Conservation (phyloP, 805 yeast species). For the Deakozyma indianensis region DNA sequence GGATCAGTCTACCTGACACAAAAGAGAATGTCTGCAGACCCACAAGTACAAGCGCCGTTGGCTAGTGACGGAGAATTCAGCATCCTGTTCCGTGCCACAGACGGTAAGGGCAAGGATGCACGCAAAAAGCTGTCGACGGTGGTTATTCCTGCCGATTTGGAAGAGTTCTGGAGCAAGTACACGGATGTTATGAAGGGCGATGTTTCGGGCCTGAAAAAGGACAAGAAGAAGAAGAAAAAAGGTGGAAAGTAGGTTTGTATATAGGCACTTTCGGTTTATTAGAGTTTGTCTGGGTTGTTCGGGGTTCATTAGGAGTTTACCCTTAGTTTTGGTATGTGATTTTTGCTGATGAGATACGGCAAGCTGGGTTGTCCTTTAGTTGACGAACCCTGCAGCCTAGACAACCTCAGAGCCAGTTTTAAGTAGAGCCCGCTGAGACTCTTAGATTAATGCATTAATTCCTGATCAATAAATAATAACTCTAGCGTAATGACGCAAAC, state of each 20-base stretch:
- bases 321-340: no score
- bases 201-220: not conserved
- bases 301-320: no score
- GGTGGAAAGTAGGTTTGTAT: no score
- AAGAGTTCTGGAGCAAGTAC: not conserved
- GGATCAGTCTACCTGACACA: conserved; percentile 1
- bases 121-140: not conserved
- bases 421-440: no score
- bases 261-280: no score
- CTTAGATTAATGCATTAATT: no score
- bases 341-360: no score
- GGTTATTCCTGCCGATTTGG: not conserved
- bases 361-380: no score
- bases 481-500: not conserved
- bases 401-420: no score
- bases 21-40: not conserved
- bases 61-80: not conserved
- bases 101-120: conserved; percentile 1
- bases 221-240: not conserved
- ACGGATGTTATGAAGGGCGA: not conserved
- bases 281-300: no score
- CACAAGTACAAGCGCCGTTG: not conserved
- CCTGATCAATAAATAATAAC: no score
- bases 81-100: not conserved
- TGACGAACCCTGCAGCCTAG: no score